Base-by-base conservation (phyloP, 1,284 basidiomycete genomes). In the Leccinum subspadiceum region DNA sequence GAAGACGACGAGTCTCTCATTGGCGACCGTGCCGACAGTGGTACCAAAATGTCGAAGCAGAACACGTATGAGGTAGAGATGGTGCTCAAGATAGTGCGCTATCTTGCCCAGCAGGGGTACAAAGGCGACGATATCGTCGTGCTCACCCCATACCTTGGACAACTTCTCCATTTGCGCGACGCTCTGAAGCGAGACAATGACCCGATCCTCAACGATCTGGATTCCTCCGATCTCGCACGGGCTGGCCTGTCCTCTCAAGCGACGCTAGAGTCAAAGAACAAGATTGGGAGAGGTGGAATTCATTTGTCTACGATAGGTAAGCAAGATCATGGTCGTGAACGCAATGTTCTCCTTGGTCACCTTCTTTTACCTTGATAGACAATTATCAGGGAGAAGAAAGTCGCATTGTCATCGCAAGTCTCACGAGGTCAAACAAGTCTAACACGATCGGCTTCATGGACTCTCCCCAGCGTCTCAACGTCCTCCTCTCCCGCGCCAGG, bases 301-400 rank as follows among this genome's bases (percentile, higher is more conserved):
- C 79, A 79, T 9, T 68, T 86, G 1, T 79, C 84, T 1, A 86
- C 85, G 0, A 85, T 86, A 12, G 84, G 84, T 84, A 64, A 49
- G 72, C 6, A 31, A 24, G 5, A 54, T 8, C 5, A 2, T 17
- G 15, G 15, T 39, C 37, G 15, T 39, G 15, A 39, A 39, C 15
- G 7, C 7, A 2, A n/a, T 7, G 3, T 12, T 22, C n/a, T 1
- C 15, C 8, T 6, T 29, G 15, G 59, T 60, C 20, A 13, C 31
- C 5, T 10, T 9, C 12, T n/a, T 55, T 52, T 24, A 6, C 20
- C 17, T 3, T 4, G 37, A 33, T 20, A 84, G 83, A 84, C 60
- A 84, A 84, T 60, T 84, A 84, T 59, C 85, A 87, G 65, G 85
- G 85, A 12, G 85, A 87, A 67, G 85, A 87, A 67, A 83, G 82